These are phyloP conservation scores for Beauveria australis DNA, from an alignment of 2,329 filamentous ascomycete genomes.

Conservation along the genomic window DNA sequence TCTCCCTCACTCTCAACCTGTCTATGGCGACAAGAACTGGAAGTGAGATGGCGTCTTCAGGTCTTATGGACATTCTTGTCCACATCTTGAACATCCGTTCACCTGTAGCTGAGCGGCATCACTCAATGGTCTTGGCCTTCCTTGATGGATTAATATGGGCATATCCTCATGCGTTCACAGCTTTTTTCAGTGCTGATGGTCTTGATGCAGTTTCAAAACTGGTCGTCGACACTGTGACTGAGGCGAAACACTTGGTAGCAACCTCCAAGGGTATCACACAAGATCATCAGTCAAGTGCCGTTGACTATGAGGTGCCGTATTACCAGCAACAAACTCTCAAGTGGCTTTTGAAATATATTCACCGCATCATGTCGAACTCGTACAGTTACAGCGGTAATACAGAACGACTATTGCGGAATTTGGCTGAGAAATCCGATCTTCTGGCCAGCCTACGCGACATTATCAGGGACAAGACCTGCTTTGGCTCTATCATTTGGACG, in stretches of 20 bases:
- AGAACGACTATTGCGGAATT: constrained; percentile 80
- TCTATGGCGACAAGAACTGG: constrained; percentile 67
- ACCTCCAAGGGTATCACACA: constrained; percentile 63
- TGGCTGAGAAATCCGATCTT: constrained; percentile 87
- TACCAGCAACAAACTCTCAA: constrained; percentile 90
- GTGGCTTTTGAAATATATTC: constrained; percentile 91
- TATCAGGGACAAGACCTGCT: constrained; percentile 69
- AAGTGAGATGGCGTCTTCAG: constrained; percentile 78
- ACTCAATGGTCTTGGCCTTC: constrained; percentile 78
- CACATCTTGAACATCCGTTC: constrained; percentile 82
- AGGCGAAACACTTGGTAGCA: constrained; percentile 58
- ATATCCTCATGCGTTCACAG: constrained; percentile 75
- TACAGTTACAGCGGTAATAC: constrained; percentile 66
- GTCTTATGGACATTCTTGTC: constrained; percentile 81
- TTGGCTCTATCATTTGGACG: constrained; percentile 92
- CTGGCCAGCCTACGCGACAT: constrained; percentile 72
- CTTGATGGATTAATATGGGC: constrained; percentile 82
- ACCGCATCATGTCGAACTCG: constrained; percentile 83
- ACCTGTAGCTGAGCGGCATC: constrained; percentile 69
- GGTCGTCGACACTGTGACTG: constrained; percentile 68
- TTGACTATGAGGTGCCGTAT: constrained; percentile 90
- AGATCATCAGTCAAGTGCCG: constrained; percentile 64
- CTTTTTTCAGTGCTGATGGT: constrained; percentile 72
- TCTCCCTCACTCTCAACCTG: constrained; percentile 78
- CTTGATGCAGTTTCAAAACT: constrained; percentile 87